Conservation (phyloP, 192 early-diverging fungal species). For the Coemansia sp. region DNA sequence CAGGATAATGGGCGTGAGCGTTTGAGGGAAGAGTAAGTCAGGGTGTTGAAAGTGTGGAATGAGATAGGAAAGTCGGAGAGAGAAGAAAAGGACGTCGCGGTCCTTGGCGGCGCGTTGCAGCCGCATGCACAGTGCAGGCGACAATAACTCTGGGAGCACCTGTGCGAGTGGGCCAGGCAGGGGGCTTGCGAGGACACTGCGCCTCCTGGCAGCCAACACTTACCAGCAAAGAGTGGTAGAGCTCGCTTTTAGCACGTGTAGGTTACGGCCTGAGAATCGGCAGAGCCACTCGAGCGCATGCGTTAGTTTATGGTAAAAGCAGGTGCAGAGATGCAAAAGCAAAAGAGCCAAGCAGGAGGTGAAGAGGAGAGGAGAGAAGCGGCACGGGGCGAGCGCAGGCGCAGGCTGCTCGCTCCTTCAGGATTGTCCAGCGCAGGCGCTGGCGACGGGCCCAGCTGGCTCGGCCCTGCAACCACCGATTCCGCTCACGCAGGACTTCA, state of each 20-base stretch:
- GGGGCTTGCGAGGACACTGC: slow-evolving; percentile 14
- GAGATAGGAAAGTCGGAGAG: background rate
- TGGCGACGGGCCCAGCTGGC: background rate
- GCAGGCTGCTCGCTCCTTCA: background rate
- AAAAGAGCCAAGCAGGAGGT: background rate
- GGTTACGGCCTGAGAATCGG: slow-evolving; percentile 8
- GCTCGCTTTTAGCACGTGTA: background rate
- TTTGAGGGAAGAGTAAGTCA: background rate
- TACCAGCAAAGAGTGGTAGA: slow-evolving; percentile 2
- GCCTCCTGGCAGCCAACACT: slow-evolving; percentile 6
- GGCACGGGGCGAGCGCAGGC: background rate
- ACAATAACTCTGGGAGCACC: slow-evolving; percentile 1
- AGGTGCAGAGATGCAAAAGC: background rate
- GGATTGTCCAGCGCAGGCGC: slow-evolving; percentile 11
- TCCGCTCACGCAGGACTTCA: background rate
- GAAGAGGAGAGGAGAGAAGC: background rate
- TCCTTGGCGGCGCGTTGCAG: background rate
- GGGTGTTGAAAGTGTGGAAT: slow-evolving; percentile 1
- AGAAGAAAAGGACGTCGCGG: background rate
- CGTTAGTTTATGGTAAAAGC: background rate
- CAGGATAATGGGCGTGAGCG: too few relatives aligned
- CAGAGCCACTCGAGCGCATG: slow-evolving; percentile 16
- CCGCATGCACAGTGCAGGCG: background rate
- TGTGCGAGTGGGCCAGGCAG: background rate
- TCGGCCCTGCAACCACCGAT: slow-evolving; percentile 2